Conservation (phyloP, 176 grass and related monocot genomes). For the Ensete ventricosum region DNA sequence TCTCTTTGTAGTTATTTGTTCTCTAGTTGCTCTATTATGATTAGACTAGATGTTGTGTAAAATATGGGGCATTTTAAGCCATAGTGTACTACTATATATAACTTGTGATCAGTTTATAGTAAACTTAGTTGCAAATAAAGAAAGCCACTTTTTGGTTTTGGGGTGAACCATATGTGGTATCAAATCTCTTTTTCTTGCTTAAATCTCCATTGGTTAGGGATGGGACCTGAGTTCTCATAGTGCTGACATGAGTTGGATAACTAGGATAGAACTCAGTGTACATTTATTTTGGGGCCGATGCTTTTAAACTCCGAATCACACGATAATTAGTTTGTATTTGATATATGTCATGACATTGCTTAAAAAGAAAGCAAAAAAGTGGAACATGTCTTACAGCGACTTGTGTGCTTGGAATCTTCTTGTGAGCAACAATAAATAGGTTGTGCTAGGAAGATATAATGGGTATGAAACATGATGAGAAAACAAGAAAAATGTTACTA, state of each 20-base stretch:
- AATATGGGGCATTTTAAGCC: no score
- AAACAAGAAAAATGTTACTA: no score
- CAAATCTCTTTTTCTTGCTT: neutral
- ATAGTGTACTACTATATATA: no score
- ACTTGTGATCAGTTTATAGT: no score
- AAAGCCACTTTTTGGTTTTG: neutral
- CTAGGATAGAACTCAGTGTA: neutral
- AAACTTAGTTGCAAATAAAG: neutral
- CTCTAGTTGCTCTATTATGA: neutral
- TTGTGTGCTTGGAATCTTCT: neutral
- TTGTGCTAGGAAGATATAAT: neutral
- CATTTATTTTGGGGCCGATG: neutral
- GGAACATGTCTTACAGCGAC: no score
- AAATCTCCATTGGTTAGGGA: neutral
- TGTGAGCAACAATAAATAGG: neutral
- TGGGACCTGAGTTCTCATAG: neutral
- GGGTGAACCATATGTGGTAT: neutral
- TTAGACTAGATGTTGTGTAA: no score
- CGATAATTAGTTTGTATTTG: no score
- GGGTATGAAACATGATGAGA: no score
- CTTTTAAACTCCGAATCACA: no score
- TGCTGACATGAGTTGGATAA: neutral
- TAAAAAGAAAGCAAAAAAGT: no score
- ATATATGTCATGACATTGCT: no score
- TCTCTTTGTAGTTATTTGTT: neutral